Evolutionary conservation across 352 stramenopile species (phyloP).

Genomic region (Phytophthora citricola): DNA sequence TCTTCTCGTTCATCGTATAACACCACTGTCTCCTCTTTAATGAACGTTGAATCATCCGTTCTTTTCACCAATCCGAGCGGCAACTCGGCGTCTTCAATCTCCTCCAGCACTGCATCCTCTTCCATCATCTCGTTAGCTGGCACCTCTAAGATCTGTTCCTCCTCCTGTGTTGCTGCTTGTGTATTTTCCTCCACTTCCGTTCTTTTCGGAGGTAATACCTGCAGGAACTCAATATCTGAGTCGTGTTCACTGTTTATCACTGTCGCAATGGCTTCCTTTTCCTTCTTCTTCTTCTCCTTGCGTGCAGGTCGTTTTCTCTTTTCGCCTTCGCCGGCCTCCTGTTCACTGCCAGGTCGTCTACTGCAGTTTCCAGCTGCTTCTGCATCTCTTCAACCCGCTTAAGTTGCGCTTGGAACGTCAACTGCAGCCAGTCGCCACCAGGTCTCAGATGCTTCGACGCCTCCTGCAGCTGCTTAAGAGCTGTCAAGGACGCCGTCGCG

Average conservation of each 20-base stretch:
- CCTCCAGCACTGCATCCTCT: neutral
- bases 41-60: conserved; percentile 1
- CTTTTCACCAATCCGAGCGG: conserved; percentile 15
- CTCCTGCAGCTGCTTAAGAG: conserved; percentile 34
- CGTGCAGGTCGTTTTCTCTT: conserved; percentile 17
- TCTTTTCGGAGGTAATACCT: neutral
- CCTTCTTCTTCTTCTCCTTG: neutral
- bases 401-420: conserved; percentile 17
- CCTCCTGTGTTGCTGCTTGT: neutral
- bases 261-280: neutral
- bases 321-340: conserved; percentile 6
- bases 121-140: neutral
- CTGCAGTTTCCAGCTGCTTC: neutral
- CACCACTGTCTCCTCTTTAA: conserved; percentile 27
- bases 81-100: conserved; percentile 10
- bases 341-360: conserved; percentile 10
- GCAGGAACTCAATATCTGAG: conserved; percentile 2
- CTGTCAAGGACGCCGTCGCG: conserved; percentile 18
- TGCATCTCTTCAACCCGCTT: conserved; percentile 25
- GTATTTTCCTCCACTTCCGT: neutral
- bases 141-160: conserved; percentile 5
- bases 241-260: conserved; percentile 1
- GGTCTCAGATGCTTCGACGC: conserved; percentile 32
- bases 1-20: neutral
- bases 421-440: conserved; percentile 22